phyloP scores from a whole-genome alignment of 2,329 filamentous ascomycete species.

The Stylonectria norvegica region DNA sequence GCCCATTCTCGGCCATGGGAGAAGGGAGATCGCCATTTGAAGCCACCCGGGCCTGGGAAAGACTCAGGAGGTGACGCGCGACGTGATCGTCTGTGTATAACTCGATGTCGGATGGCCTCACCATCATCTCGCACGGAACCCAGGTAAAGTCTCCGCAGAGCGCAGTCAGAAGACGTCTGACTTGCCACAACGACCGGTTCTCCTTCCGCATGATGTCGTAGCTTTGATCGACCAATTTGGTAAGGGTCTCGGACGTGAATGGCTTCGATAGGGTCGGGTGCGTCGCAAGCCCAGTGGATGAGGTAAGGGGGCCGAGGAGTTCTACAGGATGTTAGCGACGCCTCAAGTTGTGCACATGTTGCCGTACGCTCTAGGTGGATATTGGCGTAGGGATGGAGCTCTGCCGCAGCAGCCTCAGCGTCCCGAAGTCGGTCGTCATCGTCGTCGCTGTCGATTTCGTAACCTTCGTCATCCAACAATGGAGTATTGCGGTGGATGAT shows the following conservation, averaged over 20 bases:
- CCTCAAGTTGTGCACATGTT: slow-evolving; percentile 3
- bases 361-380: slow-evolving; percentile 67
- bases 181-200: slow-evolving; percentile 66
- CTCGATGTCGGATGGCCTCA: slow-evolving; percentile 53
- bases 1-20: slow-evolving; percentile 21
- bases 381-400: slow-evolving; percentile 71
- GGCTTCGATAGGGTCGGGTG: slow-evolving; percentile 73
- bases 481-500: slow-evolving; percentile 73
- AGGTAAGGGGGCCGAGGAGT: slow-evolving; percentile 70
- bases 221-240: slow-evolving; percentile 66
- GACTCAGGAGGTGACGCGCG: slow-evolving; percentile 34
- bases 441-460: slow-evolving; percentile 70
- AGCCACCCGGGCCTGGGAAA: slow-evolving; percentile 21
- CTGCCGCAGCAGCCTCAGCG: slow-evolving; percentile 59
- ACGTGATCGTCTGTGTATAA: slow-evolving; percentile 51
- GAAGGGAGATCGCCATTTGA: slow-evolving; percentile 8
- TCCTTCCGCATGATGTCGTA: slow-evolving; percentile 72
- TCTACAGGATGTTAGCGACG: slow-evolving; percentile 46
- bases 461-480: slow-evolving; percentile 73
- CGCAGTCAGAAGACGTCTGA: slow-evolving; percentile 69
- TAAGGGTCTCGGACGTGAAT: slow-evolving; percentile 70
- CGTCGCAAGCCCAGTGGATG: slow-evolving; percentile 68
- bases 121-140: slow-evolving; percentile 58
- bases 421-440: slow-evolving; percentile 62
- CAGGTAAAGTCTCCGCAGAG: slow-evolving; percentile 72